Base-by-base conservation (phyloP, 2,329 filamentous ascomycete genomes). In the Pleurostoma richardsiae region DNA sequence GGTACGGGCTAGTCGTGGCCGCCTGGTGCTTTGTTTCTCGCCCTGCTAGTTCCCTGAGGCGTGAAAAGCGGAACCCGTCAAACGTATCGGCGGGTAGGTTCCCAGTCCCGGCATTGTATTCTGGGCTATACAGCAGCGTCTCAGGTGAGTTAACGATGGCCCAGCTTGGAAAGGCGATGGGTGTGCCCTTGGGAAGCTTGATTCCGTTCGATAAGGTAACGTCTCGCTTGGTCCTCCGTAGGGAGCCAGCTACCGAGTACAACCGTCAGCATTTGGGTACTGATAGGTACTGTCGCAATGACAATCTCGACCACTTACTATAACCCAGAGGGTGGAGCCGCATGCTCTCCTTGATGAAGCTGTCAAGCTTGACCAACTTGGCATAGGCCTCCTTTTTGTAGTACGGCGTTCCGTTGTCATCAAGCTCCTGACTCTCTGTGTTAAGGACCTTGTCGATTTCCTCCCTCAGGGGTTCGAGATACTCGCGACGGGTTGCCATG, bases 341-440 rank as follows among this genome's bases (percentile, higher is more conserved):
- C 39, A 57, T 50, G 29, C 52, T 57, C 48, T 64, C 62, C 43
- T 63, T 63, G 10, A 65, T 29, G 43, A 65, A 62, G 43, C 58
- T 61, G 49, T 65, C 60, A 4, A 63, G 40, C 39, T 60, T 60
- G 31, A 51, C 47, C 27, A 63, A 42, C 8, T 54, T 54, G 2
- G 29, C 40, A 26, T 54, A 43, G n/a, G 48, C 48, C 29, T 31
- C 42, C 40, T 51, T 54, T n/a, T 8, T n/a, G 33, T 8, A 8
- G n/a, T 36, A 36, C n/a, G 33, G n/a, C n/a, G 8, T 36, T n/a
- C 33, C 33, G n/a, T 36, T 36, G 8, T 8, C 33, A 36, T 36
- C 33, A n/a, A 36, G 33, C 8, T n/a, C n/a, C n/a, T 36, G 8
- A 8, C 33, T n/a, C 8, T 36, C 33, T 36, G 8, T n/a, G 8